A percentile compares a stretch with the other conserved stretches of the same genome.
Evolutionary conservation across 208 protist species (phyloP).

Genomic region (Leishmania lainsoni): DNA sequence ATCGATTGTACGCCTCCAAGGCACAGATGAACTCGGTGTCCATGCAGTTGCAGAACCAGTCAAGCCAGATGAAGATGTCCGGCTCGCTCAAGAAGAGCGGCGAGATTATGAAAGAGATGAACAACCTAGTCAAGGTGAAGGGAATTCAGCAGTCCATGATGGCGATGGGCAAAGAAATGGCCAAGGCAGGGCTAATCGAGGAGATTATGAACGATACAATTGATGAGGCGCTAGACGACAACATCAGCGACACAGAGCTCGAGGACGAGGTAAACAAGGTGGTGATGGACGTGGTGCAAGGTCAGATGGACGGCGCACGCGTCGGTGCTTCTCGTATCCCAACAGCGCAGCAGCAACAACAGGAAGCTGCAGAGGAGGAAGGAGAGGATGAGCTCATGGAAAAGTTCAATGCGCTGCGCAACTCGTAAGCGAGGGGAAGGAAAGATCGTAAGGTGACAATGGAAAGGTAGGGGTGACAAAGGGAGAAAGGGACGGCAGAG

Average conservation of each 20-base stretch:
- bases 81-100: constrained; percentile 71
- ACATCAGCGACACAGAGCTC: constrained; percentile 85
- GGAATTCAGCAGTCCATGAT: constrained; percentile 85
- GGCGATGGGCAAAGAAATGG: constrained; percentile 86
- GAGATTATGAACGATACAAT: constrained; percentile 91
- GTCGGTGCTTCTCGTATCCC: constrained; percentile 66
- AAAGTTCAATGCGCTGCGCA: constrained; percentile 65
- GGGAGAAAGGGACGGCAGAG: not conserved
- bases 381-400: constrained; percentile 54
- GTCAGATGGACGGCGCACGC: constrained; percentile 63
- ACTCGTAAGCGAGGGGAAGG: constrained; percentile 12
- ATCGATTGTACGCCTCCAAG: constrained; percentile 86
- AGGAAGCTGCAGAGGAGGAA: constrained; percentile 41
- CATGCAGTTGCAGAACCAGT: constrained; percentile 89
- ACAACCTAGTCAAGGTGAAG: constrained; percentile 71
- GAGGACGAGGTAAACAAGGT: constrained; percentile 91
- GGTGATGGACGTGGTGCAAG: constrained; percentile 80
- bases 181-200: constrained; percentile 90
- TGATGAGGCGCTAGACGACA: constrained; percentile 79
- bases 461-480: not conserved
- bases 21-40: constrained; percentile 91
- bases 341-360: constrained; percentile 31
- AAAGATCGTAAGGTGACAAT: not conserved
- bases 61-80: constrained; percentile 77
- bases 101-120: constrained; percentile 90